Conservation (phyloP, 2,329 filamentous ascomycete genomes). For the Ambrosiella beaveri region DNA sequence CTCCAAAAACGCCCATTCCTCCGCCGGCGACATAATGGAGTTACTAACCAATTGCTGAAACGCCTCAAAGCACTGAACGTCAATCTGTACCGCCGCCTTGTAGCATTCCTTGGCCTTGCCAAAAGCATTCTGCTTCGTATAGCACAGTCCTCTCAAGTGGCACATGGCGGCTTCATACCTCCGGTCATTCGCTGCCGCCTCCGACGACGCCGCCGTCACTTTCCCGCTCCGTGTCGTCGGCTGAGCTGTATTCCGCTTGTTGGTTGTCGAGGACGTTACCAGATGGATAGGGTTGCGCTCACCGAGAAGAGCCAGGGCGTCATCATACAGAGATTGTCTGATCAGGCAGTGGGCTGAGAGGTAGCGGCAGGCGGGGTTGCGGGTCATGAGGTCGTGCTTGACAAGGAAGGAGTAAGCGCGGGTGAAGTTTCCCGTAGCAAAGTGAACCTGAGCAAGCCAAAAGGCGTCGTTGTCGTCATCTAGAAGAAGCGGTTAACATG, state of each 20-base stretch:
- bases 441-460: slow-evolving; percentile 96
- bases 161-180: slow-evolving; percentile 96
- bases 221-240: slow-evolving; percentile 28
- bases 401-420: slow-evolving; percentile 75
- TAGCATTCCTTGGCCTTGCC: slow-evolving; percentile 96
- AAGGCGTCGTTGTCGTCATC: slow-evolving; percentile 89
- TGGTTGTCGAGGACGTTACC: slow-evolving; percentile 40
- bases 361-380: slow-evolving; percentile 78
- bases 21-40: slow-evolving; percentile 70
- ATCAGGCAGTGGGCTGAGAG: slow-evolving; percentile 87
- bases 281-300: slow-evolving; percentile 90
- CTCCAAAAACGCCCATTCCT: slow-evolving; percentile 79
- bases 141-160: slow-evolving; percentile 82
- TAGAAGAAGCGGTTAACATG: slow-evolving; percentile 21
- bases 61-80: slow-evolving; percentile 95
- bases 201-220: not conserved
- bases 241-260: slow-evolving; percentile 44
- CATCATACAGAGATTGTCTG: slow-evolving; percentile 78
- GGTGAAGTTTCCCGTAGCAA: slow-evolving; percentile 85
- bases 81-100: slow-evolving; percentile 90
- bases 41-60: slow-evolving; percentile 98
- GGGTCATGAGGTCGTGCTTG: slow-evolving; percentile 62
- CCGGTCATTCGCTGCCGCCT: slow-evolving; percentile 24
- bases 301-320: slow-evolving; percentile 70
- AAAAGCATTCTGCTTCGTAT: slow-evolving; percentile 92